These are phyloP conservation scores for Termitomyces sp. DNA, from an alignment of 768 basidiomycete genomes.

Conservation along the genomic window DNA sequence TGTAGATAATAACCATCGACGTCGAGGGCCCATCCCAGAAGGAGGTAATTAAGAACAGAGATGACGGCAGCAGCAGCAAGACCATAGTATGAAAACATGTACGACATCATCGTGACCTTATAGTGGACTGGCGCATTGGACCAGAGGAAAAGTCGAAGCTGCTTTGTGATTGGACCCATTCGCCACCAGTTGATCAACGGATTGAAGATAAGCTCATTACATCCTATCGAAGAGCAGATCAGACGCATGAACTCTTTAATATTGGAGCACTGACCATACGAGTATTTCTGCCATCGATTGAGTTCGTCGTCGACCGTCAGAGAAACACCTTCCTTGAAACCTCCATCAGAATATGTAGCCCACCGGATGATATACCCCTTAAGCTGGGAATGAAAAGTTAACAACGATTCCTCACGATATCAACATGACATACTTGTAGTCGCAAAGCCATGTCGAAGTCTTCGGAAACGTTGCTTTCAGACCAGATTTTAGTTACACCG, in stretches of 20 bases:
- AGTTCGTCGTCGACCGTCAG: conserved; percentile 87
- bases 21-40: conserved; percentile 56
- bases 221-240: conserved; percentile 32
- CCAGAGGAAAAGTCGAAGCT: conserved; percentile 74
- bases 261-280: conserved; percentile 48
- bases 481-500: conserved; percentile 71
- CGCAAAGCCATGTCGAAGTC: conserved; percentile 80
- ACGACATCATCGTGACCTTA: conserved; percentile 75
- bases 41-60: conserved; percentile 63
- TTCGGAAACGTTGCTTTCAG: conserved; percentile 76
- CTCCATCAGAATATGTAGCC: conserved; percentile 82
- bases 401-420: neutral
- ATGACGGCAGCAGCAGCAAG: conserved; percentile 59
- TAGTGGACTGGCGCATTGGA: conserved; percentile 73
- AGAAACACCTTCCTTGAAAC: conserved; percentile 89
- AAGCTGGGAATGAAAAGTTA: conserved; percentile 22
- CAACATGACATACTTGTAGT: conserved; percentile 33
- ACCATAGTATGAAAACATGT: conserved; percentile 61
- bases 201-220: conserved; percentile 80
- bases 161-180: conserved; percentile 78
- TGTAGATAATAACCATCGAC: conserved; percentile 70
- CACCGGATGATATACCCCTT: conserved; percentile 75
- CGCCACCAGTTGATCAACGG: conserved; percentile 75
- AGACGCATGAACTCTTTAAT: neutral
- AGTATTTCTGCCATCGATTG: conserved; percentile 89